Conservation (phyloP, 129 eudicot species). For the Lactuca saligna region DNA sequence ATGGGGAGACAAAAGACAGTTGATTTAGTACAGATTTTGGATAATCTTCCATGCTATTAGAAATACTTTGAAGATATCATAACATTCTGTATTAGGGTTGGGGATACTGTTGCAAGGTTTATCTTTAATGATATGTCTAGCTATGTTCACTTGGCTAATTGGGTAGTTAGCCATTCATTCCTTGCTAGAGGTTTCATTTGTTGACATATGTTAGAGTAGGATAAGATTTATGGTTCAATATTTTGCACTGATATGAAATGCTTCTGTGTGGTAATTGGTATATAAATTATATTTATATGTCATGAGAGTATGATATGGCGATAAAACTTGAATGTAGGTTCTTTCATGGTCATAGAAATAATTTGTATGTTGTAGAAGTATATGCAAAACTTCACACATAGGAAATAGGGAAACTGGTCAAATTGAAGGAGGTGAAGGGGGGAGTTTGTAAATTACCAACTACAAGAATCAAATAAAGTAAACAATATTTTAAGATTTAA, state of each 20-base stretch:
- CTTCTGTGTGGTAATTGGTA: not conserved
- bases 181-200: not conserved
- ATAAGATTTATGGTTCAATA: too few relatives aligned
- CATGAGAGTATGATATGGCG: not conserved
- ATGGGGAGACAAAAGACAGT: not conserved
- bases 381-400: not conserved
- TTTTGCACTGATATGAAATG: slow-evolving; percentile 9
- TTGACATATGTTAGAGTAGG: too few relatives aligned
- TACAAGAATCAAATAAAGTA: too few relatives aligned
- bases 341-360: slow-evolving; percentile 8
- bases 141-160: not conserved
- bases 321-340: slow-evolving; percentile 4
- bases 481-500: too few relatives aligned
- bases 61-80: slow-evolving; percentile 2
- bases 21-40: slow-evolving; percentile 1
- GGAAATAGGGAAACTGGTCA: too few relatives aligned
- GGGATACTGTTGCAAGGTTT: not conserved
- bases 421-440: too few relatives aligned
- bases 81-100: not conserved
- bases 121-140: not conserved
- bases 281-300: slow-evolving; percentile 2
- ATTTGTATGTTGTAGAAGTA: not conserved
- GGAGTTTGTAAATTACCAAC: too few relatives aligned
- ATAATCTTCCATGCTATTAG: not conserved
- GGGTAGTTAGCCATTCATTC: slow-evolving; percentile 2